Evolutionary conservation across 805 yeast species (phyloP), one percentile per base, ranked within the genome.

Genomic region (Pichia phayaonensis): DNA sequence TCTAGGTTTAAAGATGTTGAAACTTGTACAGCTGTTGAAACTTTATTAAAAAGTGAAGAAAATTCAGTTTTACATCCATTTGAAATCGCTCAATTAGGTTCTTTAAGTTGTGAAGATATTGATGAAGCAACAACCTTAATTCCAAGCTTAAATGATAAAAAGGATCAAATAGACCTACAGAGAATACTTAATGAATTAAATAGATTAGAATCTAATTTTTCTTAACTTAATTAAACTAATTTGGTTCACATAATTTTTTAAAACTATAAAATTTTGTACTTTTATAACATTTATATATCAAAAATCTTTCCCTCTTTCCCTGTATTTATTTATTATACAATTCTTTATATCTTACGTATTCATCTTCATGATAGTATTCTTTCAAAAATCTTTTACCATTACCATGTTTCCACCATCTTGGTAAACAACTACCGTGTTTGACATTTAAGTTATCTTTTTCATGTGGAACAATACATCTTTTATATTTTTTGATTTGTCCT

Each of bases 81-180:
- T 66, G 99, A 94, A 70, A 74, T 88, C 49, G 96, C 98, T 1
- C 98, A 94, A 68, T 72, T 85, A 54, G 82, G 78, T 26, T 87
- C 95, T 4, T 74, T 92, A 54, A 86, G 94, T 29, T 90, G 97
- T 69, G 99, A 92, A 63, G 97, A 92, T 55, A 90, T 95, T 7
- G 99, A 80, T 63, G 99, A 94, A 72, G 98, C 98, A 38, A 88
- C 88, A 69, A 87, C 97, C 18, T 74, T 94, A 61, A 84, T 94
- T 52, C 97, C 99, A 44, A 86, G 96, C 67, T 75, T 94, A 62
- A 76, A 79, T 23, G 80, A 77, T 54, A 90, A 90, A 67, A 89
- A 86, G 47, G 79, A 86, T 11, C 95, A 90, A 57, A 86, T 86
- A 42, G 97, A 90, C 62, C 71, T 94, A 53, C 96, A 90, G 66